Evolutionary conservation across 352 stramenopile species (phyloP).

Genomic region (Pythium dissotocum): DNA sequence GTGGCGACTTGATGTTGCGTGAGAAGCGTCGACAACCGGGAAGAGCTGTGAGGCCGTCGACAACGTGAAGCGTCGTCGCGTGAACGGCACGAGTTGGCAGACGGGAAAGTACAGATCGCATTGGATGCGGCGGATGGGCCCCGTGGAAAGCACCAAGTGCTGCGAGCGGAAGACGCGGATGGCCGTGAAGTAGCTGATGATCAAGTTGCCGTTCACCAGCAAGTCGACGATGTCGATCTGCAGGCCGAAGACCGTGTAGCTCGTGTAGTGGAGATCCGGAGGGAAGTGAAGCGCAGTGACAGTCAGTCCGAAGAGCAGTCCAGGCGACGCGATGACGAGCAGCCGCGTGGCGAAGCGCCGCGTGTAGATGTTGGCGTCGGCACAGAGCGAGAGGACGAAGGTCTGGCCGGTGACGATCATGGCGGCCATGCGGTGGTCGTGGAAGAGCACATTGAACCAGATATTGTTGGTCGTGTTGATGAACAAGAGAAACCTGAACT

Average conservation of each 20-base stretch:
- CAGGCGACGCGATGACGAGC: not conserved
- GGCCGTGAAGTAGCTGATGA: slow-evolving; percentile 12
- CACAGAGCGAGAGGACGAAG: not conserved
- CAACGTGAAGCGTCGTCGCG: not conserved
- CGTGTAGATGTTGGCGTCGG: slow-evolving; percentile 18
- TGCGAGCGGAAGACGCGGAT: not conserved
- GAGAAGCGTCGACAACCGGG: not conserved
- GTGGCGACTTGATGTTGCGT: too few species aligned
- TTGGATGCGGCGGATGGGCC: not conserved
- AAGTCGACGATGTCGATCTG: slow-evolving; percentile 8
- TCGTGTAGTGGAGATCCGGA: not conserved
- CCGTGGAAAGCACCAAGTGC: not conserved
- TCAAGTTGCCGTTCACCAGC: slow-evolving; percentile 6
- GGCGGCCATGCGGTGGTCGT: not conserved
- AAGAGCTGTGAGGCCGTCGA: not conserved
- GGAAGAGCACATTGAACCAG: not conserved
- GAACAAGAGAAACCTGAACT: slow-evolving; percentile 13
- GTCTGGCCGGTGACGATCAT: not conserved
- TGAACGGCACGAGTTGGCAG: slow-evolving; percentile 6
- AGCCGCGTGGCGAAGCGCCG: not conserved
- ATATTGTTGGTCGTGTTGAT: slow-evolving; percentile 10
- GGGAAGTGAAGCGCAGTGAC: not conserved
- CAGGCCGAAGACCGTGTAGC: not conserved
- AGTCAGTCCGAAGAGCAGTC: not conserved
- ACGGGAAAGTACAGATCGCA: slow-evolving; percentile 11